Evolutionary conservation across 1,284 basidiomycete species (phyloP), one percentile per base, ranked within the genome.

Genomic region (Papiliotrema fonsecae): DNA sequence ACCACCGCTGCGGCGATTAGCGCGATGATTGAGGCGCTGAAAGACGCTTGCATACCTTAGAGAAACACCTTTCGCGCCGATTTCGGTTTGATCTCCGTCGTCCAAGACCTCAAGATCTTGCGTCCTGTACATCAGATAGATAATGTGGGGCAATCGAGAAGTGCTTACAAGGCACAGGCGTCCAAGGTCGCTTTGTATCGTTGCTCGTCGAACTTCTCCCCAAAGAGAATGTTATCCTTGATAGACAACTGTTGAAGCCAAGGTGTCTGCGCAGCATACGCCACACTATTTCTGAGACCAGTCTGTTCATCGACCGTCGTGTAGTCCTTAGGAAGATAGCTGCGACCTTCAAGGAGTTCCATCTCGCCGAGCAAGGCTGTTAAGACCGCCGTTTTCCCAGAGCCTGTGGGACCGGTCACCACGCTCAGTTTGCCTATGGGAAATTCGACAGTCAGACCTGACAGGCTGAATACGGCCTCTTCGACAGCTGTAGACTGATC

Each of bases 221-320:
- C 86, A 66, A 91, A 94, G 4, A 89, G 74, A 57, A 81, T 79
- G 57, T 81, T 81, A 32, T 79, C 76, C 54, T 73, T 73, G 54
- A 81, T 78, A 4, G 75, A 75, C 26, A 75, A 76, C 46, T 77
- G 80, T 43, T 82, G 77, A 28, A 96, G 76, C 89, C 88, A 96
- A 0, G 91, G 84, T 1, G 83, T 80, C 70, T 96, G 92, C 1
- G 88, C 82, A 37, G 78, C 86, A 62, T 92, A 94, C 1, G 90
- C 88, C 27, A 92, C 82, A 9, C 83, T 77, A 58, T 89, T 84
- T 60, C 80, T 80, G 30, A 86, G 70, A 0, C 85, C 83, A 22
- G 82, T 74, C 21, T 78, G 76, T 2, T 51, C 35, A 67, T 87
- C 82, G 3, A 86, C 75, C 34, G 74, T 75, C 13, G 77, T 76